A percentile compares a stretch with the other conserved stretches of the same genome.
Evolutionary conservation across 2,329 filamentous ascomycete genomes (phyloP).

Genomic region (Tympanopsis confertula): DNA sequence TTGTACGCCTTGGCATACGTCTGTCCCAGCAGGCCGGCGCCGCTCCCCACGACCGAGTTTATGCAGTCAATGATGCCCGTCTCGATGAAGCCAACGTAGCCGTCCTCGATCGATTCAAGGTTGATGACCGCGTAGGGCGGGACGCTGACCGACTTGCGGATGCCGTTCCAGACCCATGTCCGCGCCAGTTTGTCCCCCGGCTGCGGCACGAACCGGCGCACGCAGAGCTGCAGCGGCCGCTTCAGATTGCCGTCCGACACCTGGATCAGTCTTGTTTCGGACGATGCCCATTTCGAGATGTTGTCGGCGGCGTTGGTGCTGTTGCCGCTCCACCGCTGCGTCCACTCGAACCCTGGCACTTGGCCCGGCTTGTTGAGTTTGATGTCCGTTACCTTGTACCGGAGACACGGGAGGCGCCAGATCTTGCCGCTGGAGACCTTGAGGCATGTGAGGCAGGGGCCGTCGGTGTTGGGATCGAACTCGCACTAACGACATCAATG

Average conservation of each 20-base stretch:
- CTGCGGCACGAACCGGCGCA: constrained; percentile 41
- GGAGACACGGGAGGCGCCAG: constrained; percentile 41
- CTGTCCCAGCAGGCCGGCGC: constrained; percentile 28
- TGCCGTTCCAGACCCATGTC: constrained; percentile 36
- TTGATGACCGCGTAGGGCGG: constrained; percentile 45
- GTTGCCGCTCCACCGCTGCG: constrained; percentile 42
- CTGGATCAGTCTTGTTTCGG: constrained; percentile 33
- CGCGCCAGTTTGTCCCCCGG: constrained; percentile 41
- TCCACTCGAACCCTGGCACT: constrained; percentile 48
- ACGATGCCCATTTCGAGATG: constrained; percentile 41
- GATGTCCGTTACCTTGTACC: constrained; percentile 49
- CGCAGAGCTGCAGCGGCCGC: constrained; percentile 32
- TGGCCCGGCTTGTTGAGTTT: constrained; percentile 45
- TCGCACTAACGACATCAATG: constrained; percentile 30
- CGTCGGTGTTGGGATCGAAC: constrained; percentile 32
- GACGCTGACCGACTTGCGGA: constrained; percentile 33
- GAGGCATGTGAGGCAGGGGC: constrained; percentile 39
- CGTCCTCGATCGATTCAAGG: constrained; percentile 33
- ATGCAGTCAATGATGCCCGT: constrained; percentile 33
- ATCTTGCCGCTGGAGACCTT: constrained; percentile 37
- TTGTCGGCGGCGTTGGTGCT: constrained; percentile 39
- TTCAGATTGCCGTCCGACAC: constrained; percentile 42
- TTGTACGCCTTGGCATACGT: constrained; percentile 37
- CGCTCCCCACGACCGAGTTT: constrained; percentile 21
- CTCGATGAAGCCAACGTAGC: constrained; percentile 38